Percentiles rank a stretch among this genome's conserved stretches.
These are phyloP conservation scores for Oldenlandia corymbosa DNA, from an alignment of 257 asterid species.

Conservation along the genomic window DNA sequence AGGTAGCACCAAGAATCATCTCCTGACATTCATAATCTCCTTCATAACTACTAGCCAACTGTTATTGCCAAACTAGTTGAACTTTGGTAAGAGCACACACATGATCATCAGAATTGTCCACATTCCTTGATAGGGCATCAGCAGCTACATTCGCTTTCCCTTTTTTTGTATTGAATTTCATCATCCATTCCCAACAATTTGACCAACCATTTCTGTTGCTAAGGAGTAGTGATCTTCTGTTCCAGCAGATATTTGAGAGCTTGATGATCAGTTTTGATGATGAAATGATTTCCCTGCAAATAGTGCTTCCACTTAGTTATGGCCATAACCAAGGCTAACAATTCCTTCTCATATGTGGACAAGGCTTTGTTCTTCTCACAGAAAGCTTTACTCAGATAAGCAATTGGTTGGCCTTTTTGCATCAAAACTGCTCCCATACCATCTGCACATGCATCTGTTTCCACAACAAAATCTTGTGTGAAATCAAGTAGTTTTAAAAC, in stretches of 20 bases:
- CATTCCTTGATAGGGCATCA: not conserved
- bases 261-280: not conserved
- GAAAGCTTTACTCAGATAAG: too few species aligned
- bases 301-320: slow-evolving; percentile 2
- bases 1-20: too few species aligned
- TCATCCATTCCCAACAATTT: not conserved
- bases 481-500: not conserved
- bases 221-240: not conserved
- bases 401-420: too few species aligned
- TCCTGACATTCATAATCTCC: too few species aligned
- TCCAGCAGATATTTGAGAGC: not conserved
- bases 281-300: not conserved
- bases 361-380: too few species aligned
- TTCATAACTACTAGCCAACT: not conserved
- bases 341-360: too few species aligned
- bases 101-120: fast-evolving
- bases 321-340: not conserved
- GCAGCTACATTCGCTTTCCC: too few species aligned
- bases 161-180: not conserved
- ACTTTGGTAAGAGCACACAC: too few species aligned
- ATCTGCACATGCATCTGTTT: too few species aligned
- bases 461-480: too few species aligned
- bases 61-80: not conserved
- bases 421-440: too few species aligned
- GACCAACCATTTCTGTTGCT: not conserved